phyloP scores from a whole-genome alignment of 257 asterid species.

The Verbascum thapsus region DNA sequence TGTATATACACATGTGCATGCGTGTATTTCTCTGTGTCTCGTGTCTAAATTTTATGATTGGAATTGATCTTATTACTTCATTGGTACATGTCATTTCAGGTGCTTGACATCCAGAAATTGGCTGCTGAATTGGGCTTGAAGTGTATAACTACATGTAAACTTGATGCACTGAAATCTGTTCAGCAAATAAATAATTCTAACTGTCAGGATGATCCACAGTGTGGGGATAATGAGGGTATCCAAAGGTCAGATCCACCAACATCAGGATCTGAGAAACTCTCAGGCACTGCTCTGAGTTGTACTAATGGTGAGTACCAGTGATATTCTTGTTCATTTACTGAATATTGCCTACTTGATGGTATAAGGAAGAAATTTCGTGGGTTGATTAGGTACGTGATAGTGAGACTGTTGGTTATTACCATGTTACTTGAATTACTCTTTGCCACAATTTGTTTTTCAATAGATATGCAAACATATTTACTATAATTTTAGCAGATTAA shows the following conservation, averaged over 20 bases:
- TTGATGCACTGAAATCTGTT: constrained; percentile 88
- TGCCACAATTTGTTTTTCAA: no score
- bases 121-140: constrained; percentile 84
- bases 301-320: constrained; percentile 38
- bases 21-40: neutral
- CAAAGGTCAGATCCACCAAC: constrained; percentile 31
- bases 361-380: neutral
- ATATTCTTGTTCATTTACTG: constrained; percentile 2
- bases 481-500: no score
- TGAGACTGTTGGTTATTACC: constrained; percentile 14
- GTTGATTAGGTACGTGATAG: neutral
- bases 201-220: constrained; percentile 36
- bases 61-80: constrained; percentile 10
- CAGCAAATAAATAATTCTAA: constrained; percentile 40
- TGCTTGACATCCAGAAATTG: constrained; percentile 76
- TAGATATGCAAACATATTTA: no score
- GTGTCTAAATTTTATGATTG: neutral
- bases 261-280: constrained; percentile 25
- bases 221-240: constrained; percentile 34
- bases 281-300: constrained; percentile 35
- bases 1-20: neutral
- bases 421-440: neutral
- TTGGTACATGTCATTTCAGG: constrained; percentile 46
- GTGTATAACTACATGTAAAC: constrained; percentile 75
- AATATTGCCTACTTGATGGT: neutral